Conservation (phyloP, 306 rosid species). For the Acacia acuminata region DNA sequence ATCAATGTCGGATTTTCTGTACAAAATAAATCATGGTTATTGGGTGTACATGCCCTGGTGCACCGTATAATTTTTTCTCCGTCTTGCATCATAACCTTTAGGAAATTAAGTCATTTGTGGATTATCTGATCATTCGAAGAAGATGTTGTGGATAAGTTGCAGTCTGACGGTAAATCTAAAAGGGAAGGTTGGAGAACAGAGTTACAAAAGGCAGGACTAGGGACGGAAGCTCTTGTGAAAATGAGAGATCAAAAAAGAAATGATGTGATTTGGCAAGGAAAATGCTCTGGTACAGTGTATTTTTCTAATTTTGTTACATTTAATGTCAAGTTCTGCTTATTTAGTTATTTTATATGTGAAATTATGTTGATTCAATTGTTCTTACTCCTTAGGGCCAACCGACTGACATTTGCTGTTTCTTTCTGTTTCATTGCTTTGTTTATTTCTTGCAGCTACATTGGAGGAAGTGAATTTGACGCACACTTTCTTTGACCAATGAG, state of each 20-base stretch:
- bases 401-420: not conserved
- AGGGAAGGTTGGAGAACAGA: slow-evolving; percentile 76
- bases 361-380: slow-evolving; percentile 18
- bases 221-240: slow-evolving; percentile 59
- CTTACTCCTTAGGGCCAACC: not conserved
- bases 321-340: slow-evolving; percentile 8
- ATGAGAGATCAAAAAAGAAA: slow-evolving; percentile 77
- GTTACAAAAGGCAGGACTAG: slow-evolving; percentile 70
- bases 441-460: slow-evolving; percentile 77
- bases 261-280: slow-evolving; percentile 87
- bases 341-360: slow-evolving; percentile 5
- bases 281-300: slow-evolving; percentile 99
- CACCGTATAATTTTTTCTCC: not conserved
- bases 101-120: slow-evolving; percentile 24
- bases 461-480: slow-evolving; percentile 78
- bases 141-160: slow-evolving; percentile 86
- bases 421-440: not conserved
- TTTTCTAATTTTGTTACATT: slow-evolving; percentile 41
- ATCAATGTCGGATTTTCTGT: not conserved
- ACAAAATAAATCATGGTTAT: not conserved
- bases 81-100: not conserved
- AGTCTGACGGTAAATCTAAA: slow-evolving; percentile 70
- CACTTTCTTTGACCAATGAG: slow-evolving; percentile 88
- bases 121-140: slow-evolving; percentile 32
- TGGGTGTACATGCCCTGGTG: not conserved